Evolutionary conservation across 768 basidiomycete species (phyloP).

Genomic region (Tulasnella calospora): DNA sequence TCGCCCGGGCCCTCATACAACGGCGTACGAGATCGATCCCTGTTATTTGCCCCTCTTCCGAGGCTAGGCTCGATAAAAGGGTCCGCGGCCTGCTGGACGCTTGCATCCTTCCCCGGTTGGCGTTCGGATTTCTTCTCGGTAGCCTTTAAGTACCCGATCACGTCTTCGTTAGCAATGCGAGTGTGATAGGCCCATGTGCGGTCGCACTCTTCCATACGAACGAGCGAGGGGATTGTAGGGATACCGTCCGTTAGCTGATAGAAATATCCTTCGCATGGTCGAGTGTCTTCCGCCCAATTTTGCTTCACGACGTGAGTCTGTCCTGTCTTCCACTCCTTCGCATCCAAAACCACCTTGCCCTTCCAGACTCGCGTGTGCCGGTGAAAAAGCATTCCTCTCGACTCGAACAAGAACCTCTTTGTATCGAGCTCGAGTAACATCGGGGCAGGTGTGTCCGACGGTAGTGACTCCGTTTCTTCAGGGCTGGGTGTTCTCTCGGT

Average conservation of each 20-base stretch:
- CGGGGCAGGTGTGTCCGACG: background rate
- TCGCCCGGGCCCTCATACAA: too few relatives aligned
- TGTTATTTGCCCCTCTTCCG: too few relatives aligned
- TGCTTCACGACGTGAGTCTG: background rate
- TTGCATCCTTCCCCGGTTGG: background rate
- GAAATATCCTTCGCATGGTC: background rate
- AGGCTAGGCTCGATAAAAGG: too few relatives aligned
- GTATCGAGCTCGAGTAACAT: background rate
- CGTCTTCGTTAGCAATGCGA: background rate
- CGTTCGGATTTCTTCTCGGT: background rate
- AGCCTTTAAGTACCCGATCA: background rate
- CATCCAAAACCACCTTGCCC: background rate
- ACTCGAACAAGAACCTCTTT: background rate
- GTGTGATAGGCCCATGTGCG: background rate
- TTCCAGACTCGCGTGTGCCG: background rate
- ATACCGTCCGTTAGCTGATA: background rate
- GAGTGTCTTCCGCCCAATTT: background rate
- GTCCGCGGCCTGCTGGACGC: too few relatives aligned
- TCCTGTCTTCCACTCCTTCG: background rate
- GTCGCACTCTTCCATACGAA: background rate
- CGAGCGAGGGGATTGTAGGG: background rate
- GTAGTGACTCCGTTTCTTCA: background rate
- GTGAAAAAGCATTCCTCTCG: background rate
- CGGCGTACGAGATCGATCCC: too few relatives aligned
- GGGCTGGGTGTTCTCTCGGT: background rate